Percentiles rank a stretch among this genome's conserved stretches.
Evolutionary conservation across 306 rosid genomes (phyloP).

Genomic region (Crataegus laevigata): DNA sequence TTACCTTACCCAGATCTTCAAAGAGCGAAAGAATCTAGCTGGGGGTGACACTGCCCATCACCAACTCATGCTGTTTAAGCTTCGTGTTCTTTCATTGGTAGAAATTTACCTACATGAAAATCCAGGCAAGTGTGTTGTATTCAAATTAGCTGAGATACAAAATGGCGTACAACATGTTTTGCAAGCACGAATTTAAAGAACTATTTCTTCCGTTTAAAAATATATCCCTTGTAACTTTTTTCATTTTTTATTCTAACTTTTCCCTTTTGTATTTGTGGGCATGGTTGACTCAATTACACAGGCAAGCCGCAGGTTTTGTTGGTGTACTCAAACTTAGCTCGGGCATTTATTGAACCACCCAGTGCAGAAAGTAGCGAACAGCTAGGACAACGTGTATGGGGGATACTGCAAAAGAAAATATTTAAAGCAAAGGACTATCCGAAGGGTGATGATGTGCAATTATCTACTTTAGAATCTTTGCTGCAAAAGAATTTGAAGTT

Average conservation of each 20-base stretch:
- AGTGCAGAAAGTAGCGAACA: slow-evolving; percentile 82
- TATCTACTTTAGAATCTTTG: slow-evolving; percentile 63
- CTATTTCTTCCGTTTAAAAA: background rate
- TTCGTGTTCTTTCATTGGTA: slow-evolving; percentile 80
- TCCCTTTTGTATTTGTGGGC: background rate
- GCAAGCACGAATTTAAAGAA: background rate
- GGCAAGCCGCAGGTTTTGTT: slow-evolving; percentile 75
- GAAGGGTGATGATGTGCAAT: slow-evolving; percentile 59
- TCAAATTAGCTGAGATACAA: background rate
- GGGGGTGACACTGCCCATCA: slow-evolving; percentile 83
- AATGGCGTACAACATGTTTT: background rate
- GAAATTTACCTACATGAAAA: slow-evolving; percentile 92
- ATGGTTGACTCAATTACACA: slow-evolving; percentile 25
- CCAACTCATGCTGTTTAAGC: slow-evolving; percentile 84
- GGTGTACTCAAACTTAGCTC: slow-evolving; percentile 69
- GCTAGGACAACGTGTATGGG: slow-evolving; percentile 92
- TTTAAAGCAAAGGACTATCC: slow-evolving; percentile 81
- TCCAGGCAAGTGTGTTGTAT: slow-evolving; percentile 47
- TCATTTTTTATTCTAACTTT: background rate
- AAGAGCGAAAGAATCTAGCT: slow-evolving; percentile 66
- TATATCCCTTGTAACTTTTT: background rate
- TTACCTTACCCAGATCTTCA: slow-evolving; percentile 73
- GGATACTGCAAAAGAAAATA: slow-evolving; percentile 71
- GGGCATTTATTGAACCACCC: slow-evolving; percentile 61
- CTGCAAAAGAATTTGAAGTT: slow-evolving; percentile 69